Percentiles rank a stretch among this genome's conserved stretches.
Evolutionary conservation across 2,329 filamentous ascomycete species (phyloP).

Genomic region (Lachnum nothofagi): DNA sequence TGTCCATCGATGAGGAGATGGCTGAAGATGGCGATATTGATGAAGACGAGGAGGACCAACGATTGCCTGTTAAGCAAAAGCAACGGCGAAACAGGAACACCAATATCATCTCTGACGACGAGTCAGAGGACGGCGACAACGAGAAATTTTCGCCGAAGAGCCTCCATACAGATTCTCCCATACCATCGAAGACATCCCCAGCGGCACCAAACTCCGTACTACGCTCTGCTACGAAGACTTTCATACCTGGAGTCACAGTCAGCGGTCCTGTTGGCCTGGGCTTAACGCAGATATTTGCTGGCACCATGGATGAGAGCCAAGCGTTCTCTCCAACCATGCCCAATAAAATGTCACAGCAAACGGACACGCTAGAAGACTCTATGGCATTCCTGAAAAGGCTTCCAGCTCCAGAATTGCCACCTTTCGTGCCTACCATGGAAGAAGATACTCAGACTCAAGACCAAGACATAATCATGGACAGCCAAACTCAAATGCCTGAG

Average conservation of each 20-base stretch:
- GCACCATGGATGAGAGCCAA: slow-evolving; percentile 69
- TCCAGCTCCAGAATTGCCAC: slow-evolving; percentile 43
- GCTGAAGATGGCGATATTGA: slow-evolving; percentile 24
- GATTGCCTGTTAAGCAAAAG: slow-evolving; percentile 12
- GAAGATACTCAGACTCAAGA: slow-evolving; percentile 36
- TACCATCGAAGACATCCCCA: slow-evolving; percentile 40
- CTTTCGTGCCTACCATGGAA: slow-evolving; percentile 42
- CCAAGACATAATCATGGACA: slow-evolving; percentile 44
- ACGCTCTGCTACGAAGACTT: slow-evolving; percentile 63
- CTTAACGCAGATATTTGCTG: slow-evolving; percentile 84
- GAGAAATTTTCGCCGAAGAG: slow-evolving; percentile 18
- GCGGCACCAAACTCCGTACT: slow-evolving; percentile 56
- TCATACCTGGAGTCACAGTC: slow-evolving; percentile 64
- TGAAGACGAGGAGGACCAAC: slow-evolving; percentile 29
- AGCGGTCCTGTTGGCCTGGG: slow-evolving; percentile 61
- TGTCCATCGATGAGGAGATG: slow-evolving; percentile 30
- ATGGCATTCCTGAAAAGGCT: slow-evolving; percentile 45
- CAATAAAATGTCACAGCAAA: slow-evolving; percentile 22
- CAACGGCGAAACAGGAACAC: slow-evolving; percentile 22
- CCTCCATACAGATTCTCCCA: slow-evolving; percentile 28
- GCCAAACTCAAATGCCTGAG: slow-evolving; percentile 37
- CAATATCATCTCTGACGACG: slow-evolving; percentile 37
- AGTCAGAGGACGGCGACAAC: slow-evolving; percentile 40
- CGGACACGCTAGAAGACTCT: slow-evolving; percentile 37
- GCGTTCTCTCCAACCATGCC: slow-evolving; percentile 12